Conservation (phyloP, 331 rosid species). For the Pyracantha coccinea region DNA sequence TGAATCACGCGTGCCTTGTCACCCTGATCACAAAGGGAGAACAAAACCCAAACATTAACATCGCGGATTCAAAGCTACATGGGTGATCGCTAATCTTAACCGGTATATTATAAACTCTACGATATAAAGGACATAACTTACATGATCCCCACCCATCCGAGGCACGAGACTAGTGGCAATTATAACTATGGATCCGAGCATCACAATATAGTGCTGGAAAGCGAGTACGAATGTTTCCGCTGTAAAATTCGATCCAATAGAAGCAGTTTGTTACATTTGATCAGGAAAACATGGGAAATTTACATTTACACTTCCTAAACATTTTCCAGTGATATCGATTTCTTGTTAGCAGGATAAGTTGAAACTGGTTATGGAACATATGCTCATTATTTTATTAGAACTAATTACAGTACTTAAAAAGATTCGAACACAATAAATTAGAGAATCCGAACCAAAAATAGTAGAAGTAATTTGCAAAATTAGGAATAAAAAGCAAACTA, state of each 20-base stretch:
- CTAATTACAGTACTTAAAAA: neutral
- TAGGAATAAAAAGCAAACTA: slow-evolving; percentile 1
- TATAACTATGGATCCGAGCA: slow-evolving; percentile 89
- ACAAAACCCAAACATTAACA: neutral
- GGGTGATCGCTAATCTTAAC: neutral
- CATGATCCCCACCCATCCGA: slow-evolving; percentile 77
- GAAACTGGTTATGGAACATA: neutral
- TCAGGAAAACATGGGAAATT: neutral
- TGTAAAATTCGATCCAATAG: slow-evolving; percentile 26
- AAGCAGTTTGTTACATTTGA: neutral
- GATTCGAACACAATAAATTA: neutral
- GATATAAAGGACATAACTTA: slow-evolving; percentile 22
- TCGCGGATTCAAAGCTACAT: neutral
- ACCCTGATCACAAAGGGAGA: slow-evolving; percentile 35
- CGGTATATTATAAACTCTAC: neutral
- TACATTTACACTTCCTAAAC: neutral
- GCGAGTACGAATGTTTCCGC: slow-evolving; percentile 62
- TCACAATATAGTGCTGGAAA: slow-evolving; percentile 92
- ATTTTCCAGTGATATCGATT: neutral
- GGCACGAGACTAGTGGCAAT: slow-evolving; percentile 64
- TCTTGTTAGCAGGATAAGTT: neutral
- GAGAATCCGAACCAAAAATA: neutral
- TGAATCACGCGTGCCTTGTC: slow-evolving; percentile 94
- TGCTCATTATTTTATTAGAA: neutral
- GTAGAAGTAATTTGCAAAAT: slow-evolving; percentile 19